Evolutionary conservation across 352 stramenopile genomes (phyloP), one percentile per base, ranked within the genome.

Genomic region (Globisporangium solare): DNA sequence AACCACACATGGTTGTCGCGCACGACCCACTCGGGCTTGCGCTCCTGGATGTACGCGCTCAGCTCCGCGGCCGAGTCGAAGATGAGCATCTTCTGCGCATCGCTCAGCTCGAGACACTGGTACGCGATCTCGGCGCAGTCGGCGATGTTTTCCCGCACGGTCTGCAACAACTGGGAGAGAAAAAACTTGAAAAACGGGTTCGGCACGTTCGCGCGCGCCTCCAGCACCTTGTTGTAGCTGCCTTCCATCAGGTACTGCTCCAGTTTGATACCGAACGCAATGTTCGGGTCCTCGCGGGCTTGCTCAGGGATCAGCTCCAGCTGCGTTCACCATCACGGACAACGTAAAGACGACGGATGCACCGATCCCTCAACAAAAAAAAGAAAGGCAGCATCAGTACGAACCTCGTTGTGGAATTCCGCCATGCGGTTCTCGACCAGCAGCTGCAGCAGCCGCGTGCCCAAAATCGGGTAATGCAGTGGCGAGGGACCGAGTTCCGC

Each of bases 41-140:
- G 85, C 47, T 92, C 78, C 59, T 91, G 60, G 37, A 97, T 83
- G 69, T 97, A 98, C 24, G 79, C 76, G 54, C 71, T 60, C 15
- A 98, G 73, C 52, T 97, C 88, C 7, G 78, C 65, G 17, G 68
- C 56, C 47, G 78, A 88, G 66, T 91, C 77, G 56, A 98, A 96
- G 61, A 97, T 97, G 63, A 98, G 92, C 87, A 98, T 96, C 51
- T 86, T 85, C 63, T 95, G 83, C 4, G 92, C 90, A 66, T 97
- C 89, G 13, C 46, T 49, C 21, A 97, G 60, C 24, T 81, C 81
- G 46, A 98, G 84, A 27, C 76, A 94, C 70, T 91, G 85, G 67
- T 98, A 98, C 12, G 89, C 82, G 47, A 98, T 90, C 77, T 98
- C 93, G 37, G 96, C 84, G 75, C 93, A 98, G 73, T 98, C 95